Base-by-base conservation (phyloP, 1,139 yeast species). In the Diutina sp. region DNA sequence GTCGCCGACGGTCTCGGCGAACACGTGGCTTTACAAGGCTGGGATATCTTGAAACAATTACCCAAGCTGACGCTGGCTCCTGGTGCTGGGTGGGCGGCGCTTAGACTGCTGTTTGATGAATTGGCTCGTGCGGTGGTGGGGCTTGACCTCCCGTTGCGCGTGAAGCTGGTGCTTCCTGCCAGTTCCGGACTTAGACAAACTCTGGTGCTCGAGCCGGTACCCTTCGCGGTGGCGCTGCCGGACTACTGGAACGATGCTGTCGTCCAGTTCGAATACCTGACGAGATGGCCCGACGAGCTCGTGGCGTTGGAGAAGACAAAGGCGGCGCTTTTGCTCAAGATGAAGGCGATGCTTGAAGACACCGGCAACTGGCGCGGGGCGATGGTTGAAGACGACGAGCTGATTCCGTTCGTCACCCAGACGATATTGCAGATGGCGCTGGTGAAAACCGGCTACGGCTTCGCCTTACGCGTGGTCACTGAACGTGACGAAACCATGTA, bases 221-320 rank as follows among this genome's bases (percentile, higher is more conserved):
- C 97, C 48, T 89, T 80, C 72, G 93, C 95, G 16, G 70, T 73
- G 4, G 79, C 89, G 1, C 85, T 82, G 63, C 91, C 91, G 6
- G 91, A 89, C 66, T 87, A 87, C 63, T 82, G 89, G 76, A 89
- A 87, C 62, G 90, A 87, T 56, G 84, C 85, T 30, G 78, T 91
- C 12, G 69, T 95, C 54, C 96, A 90, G 69, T 90, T 95, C 69
- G 99, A 95, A 71, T 76, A 88, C 3, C 87, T 97, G 1, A 78
- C 83, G n/a, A 83, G 84, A 68, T 95, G 99, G 99, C 99, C 99
- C 0, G 96, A 89, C 69, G 97, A 93, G 67, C 68, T 90, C 5
- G 73, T 77, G 46, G 91, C 97, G 0, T 73, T 90, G 58, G 99
- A 93, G 66, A 85, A 86, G 64, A 87, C 96, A 18, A 95, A 95